These are phyloP conservation scores for Anthracocystis setariae DNA, from an alignment of 1,284 basidiomycete species.

Conservation along the genomic window DNA sequence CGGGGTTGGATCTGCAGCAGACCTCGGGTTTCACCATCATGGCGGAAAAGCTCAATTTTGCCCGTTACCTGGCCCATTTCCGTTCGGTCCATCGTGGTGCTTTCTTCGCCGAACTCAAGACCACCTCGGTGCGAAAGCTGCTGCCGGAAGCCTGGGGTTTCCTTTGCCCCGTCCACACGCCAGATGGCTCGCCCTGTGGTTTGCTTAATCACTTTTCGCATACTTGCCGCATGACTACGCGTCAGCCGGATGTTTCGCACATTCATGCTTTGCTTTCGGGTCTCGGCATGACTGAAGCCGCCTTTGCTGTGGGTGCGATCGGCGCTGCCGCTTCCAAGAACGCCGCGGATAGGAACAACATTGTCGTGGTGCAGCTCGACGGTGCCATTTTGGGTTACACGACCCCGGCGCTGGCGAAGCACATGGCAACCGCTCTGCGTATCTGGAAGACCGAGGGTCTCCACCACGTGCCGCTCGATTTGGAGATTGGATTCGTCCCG, in stretches of 20 bases:
- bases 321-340: slow-evolving; percentile 41
- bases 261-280: slow-evolving; percentile 84
- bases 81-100: slow-evolving; percentile 98
- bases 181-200: slow-evolving; percentile 97
- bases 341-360: slow-evolving; percentile 79
- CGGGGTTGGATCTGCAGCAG: slow-evolving; percentile 96
- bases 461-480: slow-evolving; percentile 82
- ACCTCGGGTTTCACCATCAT: slow-evolving; percentile 97
- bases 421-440: slow-evolving; percentile 84
- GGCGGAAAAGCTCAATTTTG: slow-evolving; percentile 98
- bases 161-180: slow-evolving; percentile 97
- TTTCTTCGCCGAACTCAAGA: slow-evolving; percentile 99
- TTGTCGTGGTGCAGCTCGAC: slow-evolving; percentile 91
- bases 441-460: slow-evolving; percentile 94
- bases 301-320: slow-evolving; percentile 36
- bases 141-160: slow-evolving; percentile 99
- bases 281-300: slow-evolving; percentile 91
- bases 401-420: slow-evolving; percentile 77
- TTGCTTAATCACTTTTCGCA: slow-evolving; percentile 96
- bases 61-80: slow-evolving; percentile 98
- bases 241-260: slow-evolving; percentile 79
- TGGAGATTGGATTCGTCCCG: slow-evolving; percentile 94
- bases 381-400: slow-evolving; percentile 97
- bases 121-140: slow-evolving; percentile 95
- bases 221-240: slow-evolving; percentile 89